Percentiles rank a stretch among this genome's conserved stretches.
Conservation (phyloP, 495 filamentous ascomycete genomes). For the Neurospora africana region DNA sequence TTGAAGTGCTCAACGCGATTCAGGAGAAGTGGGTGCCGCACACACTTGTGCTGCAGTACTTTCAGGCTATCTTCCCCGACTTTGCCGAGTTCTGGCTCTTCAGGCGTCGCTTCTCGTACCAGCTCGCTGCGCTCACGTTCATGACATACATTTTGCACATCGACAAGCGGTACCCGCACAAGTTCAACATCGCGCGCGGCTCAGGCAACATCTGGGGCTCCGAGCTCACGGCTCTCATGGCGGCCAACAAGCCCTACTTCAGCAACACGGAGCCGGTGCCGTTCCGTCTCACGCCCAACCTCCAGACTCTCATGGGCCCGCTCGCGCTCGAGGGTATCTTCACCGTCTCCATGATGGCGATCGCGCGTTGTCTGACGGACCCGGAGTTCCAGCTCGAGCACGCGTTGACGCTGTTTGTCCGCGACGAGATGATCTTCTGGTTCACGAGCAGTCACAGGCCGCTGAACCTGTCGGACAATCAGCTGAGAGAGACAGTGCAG, state of each 20-base stretch:
- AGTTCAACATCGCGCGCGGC: slow-evolving; percentile 79
- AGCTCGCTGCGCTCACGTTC: slow-evolving; percentile 91
- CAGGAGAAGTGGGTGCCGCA: slow-evolving; percentile 83
- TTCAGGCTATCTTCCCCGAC: slow-evolving; percentile 77
- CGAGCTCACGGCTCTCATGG: slow-evolving; percentile 80
- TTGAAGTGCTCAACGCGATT: slow-evolving; percentile 84
- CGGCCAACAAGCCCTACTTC: slow-evolving; percentile 72
- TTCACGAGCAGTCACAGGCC: slow-evolving; percentile 68
- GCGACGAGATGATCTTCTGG: slow-evolving; percentile 98
- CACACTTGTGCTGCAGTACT: slow-evolving; percentile 75
- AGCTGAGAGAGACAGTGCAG: slow-evolving; percentile 78
- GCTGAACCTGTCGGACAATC: slow-evolving; percentile 47
- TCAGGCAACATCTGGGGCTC: slow-evolving; percentile 95
- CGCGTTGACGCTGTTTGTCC: slow-evolving; percentile 83
- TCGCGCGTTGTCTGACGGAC: slow-evolving; percentile 90
- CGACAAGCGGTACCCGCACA: slow-evolving; percentile 86
- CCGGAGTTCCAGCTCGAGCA: slow-evolving; percentile 83
- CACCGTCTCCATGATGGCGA: slow-evolving; percentile 83
- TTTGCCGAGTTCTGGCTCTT: slow-evolving; percentile 97
- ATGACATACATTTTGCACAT: slow-evolving; percentile 98
- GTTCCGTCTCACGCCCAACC: slow-evolving; percentile 93
- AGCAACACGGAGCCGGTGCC: slow-evolving; percentile 89
- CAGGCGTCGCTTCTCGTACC: slow-evolving; percentile 89
- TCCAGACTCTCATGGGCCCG: slow-evolving; percentile 91
- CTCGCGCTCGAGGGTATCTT: slow-evolving; percentile 93